Evolutionary conservation across 371 early-diverging fungal genomes (phyloP).

Genomic region (Mortierella sp.): DNA sequence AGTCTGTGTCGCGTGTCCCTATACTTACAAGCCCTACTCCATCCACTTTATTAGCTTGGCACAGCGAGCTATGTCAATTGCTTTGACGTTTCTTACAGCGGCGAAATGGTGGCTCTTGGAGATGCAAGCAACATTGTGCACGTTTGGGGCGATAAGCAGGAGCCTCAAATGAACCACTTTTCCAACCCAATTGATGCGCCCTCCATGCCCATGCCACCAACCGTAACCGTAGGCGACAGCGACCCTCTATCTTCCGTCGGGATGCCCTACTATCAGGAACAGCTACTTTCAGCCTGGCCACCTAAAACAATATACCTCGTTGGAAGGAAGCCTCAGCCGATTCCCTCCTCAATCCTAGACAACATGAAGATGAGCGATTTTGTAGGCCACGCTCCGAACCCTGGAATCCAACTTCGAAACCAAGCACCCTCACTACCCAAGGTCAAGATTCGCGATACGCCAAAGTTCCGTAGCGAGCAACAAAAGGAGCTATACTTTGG

Average conservation of each 20-base stretch:
- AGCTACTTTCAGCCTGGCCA: constrained; percentile 82
- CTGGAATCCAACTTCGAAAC: constrained; percentile 80
- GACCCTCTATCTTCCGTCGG: constrained; percentile 83
- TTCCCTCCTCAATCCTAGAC: constrained; percentile 71
- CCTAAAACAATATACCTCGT: constrained; percentile 67
- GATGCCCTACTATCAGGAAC: constrained; percentile 83
- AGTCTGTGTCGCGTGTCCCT: background rate
- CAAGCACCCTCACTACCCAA: constrained; percentile 63
- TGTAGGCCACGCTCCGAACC: constrained; percentile 92
- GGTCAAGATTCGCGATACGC: constrained; percentile 63
- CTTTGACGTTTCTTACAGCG: constrained; percentile 80
- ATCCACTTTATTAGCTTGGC: constrained; percentile 51
- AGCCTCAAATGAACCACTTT: constrained; percentile 72
- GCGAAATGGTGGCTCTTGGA: constrained; percentile 78
- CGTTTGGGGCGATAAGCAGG: constrained; percentile 75
- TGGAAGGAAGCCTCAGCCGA: constrained; percentile 65
- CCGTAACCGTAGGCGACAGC: constrained; percentile 65
- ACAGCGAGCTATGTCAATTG: constrained; percentile 70
- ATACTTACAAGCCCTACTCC: background rate
- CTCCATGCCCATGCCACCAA: constrained; percentile 60
- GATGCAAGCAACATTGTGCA: constrained; percentile 75
- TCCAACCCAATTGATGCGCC: constrained; percentile 74
- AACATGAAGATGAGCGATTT: constrained; percentile 89
- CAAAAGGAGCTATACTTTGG: constrained; percentile 72
- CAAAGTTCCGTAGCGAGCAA: constrained; percentile 91